Evolutionary conservation across 192 early-diverging fungal species (phyloP), one percentile per base, ranked within the genome.

Genomic region (Backusella macrospora): DNA sequence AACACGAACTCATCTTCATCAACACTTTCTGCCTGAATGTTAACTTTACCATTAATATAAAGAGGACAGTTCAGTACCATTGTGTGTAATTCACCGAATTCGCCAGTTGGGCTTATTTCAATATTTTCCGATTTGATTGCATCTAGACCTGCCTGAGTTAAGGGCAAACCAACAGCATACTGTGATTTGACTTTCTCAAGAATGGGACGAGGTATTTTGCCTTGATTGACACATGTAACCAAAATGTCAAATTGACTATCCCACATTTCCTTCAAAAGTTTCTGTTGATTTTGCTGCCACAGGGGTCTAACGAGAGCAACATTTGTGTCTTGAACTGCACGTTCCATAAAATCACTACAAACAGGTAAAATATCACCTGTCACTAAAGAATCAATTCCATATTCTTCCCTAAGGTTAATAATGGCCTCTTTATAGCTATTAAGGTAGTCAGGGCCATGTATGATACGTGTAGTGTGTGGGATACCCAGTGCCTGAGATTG

Each of bases 61-160:
- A 84, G 76, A 7, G 89, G 87, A n/a, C 85, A 87, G 40, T 89
- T 79, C 1, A 88, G 69, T 4, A 89, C 88, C 90, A 91, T 90
- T 2, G 90, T 90, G 63, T 92, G 91, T 62, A 87, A 91, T 73
- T 92, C 91, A 12, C 91, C 91, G 47, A 81, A 83, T 73, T 92
- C 91, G 12, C 91, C 91, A 29, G 83, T 83, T 69, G 83, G 72
- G 62, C 91, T 90, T 8, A 92, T 83, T 0, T 80, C 74, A 10
- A 70, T 63, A 0, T 80, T 73, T 9, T 74, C 64, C 9, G 40
- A 16, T 21, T 70, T 48, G 15, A 80, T 76, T 14, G 78, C 69
- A 63, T 85, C 71, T 38, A 84, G 52, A 49, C 86, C 82, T 13
- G 80, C 80, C 9, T 71, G 69, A 0, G 80, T 81, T 8, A 90